Conservation (phyloP, 2,329 filamentous ascomycete genomes). For the Monosporascus sp. region DNA sequence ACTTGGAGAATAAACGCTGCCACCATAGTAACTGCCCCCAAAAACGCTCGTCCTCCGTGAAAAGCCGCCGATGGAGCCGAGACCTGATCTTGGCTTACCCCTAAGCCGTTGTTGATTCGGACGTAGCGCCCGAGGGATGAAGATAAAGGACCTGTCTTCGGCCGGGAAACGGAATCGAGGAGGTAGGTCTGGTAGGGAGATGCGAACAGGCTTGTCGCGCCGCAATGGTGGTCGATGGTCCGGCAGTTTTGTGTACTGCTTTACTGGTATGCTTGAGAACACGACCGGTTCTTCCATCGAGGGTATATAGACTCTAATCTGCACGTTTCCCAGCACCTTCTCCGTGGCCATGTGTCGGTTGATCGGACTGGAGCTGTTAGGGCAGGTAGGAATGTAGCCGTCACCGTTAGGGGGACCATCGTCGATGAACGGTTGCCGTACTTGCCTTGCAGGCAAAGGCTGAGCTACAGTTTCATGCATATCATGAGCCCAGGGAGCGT, state of each 20-base stretch:
- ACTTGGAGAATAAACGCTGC: conserved; percentile 81
- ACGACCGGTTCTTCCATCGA: conserved; percentile 65
- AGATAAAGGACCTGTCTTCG: conserved; percentile 89
- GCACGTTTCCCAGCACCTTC: conserved; percentile 75
- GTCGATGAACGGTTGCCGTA: conserved; percentile 37
- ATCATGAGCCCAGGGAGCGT: conserved; percentile 85
- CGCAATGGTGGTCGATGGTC: conserved; percentile 91
- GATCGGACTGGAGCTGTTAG: conserved; percentile 58
- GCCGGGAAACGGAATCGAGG: conserved; percentile 90
- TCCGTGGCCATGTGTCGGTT: conserved; percentile 79
- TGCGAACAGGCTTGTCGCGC: conserved; percentile 91
- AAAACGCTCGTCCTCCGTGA: conserved; percentile 83
- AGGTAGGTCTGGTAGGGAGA: conserved; percentile 75
- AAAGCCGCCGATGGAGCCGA: conserved; percentile 61
- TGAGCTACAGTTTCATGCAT: conserved; percentile 72
- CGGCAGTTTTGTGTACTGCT: conserved; percentile 88
- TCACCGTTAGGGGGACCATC: conserved; percentile 51
- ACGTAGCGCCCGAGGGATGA: conserved; percentile 88
- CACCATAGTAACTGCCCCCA: conserved; percentile 56
- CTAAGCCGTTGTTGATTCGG: conserved; percentile 83
- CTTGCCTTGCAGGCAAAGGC: conserved; percentile 34
- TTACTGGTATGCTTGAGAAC: conserved; percentile 73
- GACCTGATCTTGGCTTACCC: conserved; percentile 67
- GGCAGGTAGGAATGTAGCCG: conserved; percentile 50
- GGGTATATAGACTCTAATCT: conserved; percentile 76